These are phyloP conservation scores for Cenchrus americanus DNA, from an alignment of 176 grass and related monocot genomes.

Conservation along the genomic window DNA sequence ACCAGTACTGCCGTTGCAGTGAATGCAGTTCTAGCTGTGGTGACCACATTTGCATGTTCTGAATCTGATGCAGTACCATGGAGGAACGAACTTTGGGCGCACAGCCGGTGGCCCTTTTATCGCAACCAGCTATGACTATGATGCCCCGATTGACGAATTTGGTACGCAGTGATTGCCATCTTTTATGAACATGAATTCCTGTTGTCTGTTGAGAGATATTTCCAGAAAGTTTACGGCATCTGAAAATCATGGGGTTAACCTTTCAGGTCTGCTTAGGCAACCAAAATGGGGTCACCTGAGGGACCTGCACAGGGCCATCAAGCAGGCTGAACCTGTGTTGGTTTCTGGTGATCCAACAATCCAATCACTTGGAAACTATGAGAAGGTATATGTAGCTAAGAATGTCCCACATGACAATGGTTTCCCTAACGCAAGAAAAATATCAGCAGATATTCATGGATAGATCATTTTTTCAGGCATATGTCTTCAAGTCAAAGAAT, in stretches of 20 bases:
- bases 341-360: constrained; percentile 68
- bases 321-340: constrained; percentile 63
- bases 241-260: constrained; percentile 3
- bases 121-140: constrained; percentile 91
- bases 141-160: constrained; percentile 94
- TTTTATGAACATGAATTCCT: constrained; percentile 38
- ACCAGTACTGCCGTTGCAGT: constrained; percentile 33
- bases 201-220: background rate
- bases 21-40: constrained; percentile 43
- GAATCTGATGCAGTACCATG: constrained; percentile 74
- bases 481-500: constrained; percentile 69
- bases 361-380: constrained; percentile 60
- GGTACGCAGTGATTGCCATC: constrained; percentile 53
- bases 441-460: background rate
- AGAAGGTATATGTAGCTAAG: constrained; percentile 58
- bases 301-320: constrained; percentile 94
- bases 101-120: constrained; percentile 92
- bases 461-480: constrained; percentile 53
- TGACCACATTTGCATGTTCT: constrained; percentile 50
- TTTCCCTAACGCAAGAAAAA: background rate
- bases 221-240: background rate
- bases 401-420: background rate
- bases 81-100: constrained; percentile 94
- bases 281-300: constrained; percentile 97
- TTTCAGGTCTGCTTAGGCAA: constrained; percentile 75